A percentile compares a stretch with the other conserved stretches of the same genome.
These are phyloP conservation scores for Fusarium subglutinans DNA, from an alignment of 2,329 filamentous ascomycete genomes.

Conservation along the genomic window DNA sequence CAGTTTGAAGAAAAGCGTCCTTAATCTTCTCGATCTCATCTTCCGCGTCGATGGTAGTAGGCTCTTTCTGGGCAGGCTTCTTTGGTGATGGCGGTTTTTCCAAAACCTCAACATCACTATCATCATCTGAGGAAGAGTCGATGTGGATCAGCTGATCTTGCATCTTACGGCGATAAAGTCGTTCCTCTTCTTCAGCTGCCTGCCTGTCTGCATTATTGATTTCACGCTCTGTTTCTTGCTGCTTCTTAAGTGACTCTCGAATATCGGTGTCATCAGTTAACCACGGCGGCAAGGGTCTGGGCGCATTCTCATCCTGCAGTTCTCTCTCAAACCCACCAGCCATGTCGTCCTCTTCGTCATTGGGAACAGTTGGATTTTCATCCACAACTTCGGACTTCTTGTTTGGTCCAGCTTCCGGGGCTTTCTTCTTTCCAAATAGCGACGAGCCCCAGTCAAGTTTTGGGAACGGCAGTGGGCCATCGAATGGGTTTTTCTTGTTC, in stretches of 20 bases:
- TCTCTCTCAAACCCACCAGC: conserved; percentile 74
- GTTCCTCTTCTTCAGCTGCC: conserved; percentile 65
- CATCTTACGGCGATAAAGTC: conserved; percentile 53
- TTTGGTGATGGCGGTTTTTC: conserved; percentile 55
- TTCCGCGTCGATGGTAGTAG: conserved; percentile 12
- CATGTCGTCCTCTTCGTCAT: conserved; percentile 53
- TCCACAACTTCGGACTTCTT: conserved; percentile 27
- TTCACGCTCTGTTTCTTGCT: conserved; percentile 64
- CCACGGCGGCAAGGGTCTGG: conserved; percentile 79
- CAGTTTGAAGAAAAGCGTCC: neutral
- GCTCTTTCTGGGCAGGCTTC: conserved; percentile 3
- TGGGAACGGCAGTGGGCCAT: conserved; percentile 89
- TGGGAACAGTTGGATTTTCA: conserved; percentile 27
- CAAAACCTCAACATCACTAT: conserved; percentile 66
- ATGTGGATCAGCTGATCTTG: conserved; percentile 68
- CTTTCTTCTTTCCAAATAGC: conserved; percentile 59
- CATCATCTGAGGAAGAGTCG: conserved; percentile 67
- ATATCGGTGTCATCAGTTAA: conserved; percentile 73
- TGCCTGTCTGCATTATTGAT: conserved; percentile 72
- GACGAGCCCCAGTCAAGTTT: conserved; percentile 77
- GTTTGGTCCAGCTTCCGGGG: conserved; percentile 23
- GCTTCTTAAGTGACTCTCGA: conserved; percentile 67
- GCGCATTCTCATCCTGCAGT: conserved; percentile 51
- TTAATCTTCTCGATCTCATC: neutral
- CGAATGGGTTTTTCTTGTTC: conserved; percentile 71